phyloP scores from a whole-genome alignment of 2,329 filamentous ascomycete species.

The Colletotrichum truncatum region DNA sequence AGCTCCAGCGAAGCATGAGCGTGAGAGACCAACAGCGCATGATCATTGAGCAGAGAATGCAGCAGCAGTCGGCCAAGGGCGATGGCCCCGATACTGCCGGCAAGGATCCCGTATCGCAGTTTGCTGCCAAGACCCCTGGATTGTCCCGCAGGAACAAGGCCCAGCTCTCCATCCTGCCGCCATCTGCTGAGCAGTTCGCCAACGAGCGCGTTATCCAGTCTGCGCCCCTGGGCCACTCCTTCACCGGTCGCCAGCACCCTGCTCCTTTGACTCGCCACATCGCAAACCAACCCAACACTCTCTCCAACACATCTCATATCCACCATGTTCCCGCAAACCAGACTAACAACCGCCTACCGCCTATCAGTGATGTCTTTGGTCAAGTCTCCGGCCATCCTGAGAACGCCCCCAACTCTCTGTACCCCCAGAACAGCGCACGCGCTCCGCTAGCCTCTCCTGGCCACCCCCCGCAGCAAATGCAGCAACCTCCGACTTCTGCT shows the following conservation, averaged over 20 bases:
- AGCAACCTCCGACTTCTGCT: conserved; percentile 61
- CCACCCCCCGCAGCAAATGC: conserved; percentile 65
- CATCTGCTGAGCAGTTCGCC: conserved; percentile 90
- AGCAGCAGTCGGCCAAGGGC: conserved; percentile 85
- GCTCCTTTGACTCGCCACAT: conserved; percentile 81
- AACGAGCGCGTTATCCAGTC: conserved; percentile 97
- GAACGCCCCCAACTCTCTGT: conserved; percentile 56
- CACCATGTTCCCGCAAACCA: conserved; percentile 89
- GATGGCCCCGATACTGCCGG: conserved; percentile 69
- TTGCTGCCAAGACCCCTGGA: conserved; percentile 76
- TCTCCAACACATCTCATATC: conserved; percentile 88
- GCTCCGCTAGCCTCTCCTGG: conserved; percentile 78
- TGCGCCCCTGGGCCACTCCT: conserved; percentile 92
- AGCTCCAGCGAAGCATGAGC: conserved; percentile 91
- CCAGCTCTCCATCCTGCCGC: conserved; percentile 93
- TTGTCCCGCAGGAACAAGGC: conserved; percentile 80
- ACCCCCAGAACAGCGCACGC: conserved; percentile 70
- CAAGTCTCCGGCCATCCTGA: conserved; percentile 75
- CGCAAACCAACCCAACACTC: conserved; percentile 81
- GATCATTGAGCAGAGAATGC: conserved; percentile 91
- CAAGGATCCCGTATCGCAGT: conserved; percentile 53
- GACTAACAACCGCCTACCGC: conserved; percentile 90
- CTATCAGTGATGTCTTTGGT: conserved; percentile 94
- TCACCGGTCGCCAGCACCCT: conserved; percentile 87
- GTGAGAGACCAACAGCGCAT: conserved; percentile 93